Conservation (phyloP, 495 filamentous ascomycete species). For the Aspergillus leporis region DNA sequence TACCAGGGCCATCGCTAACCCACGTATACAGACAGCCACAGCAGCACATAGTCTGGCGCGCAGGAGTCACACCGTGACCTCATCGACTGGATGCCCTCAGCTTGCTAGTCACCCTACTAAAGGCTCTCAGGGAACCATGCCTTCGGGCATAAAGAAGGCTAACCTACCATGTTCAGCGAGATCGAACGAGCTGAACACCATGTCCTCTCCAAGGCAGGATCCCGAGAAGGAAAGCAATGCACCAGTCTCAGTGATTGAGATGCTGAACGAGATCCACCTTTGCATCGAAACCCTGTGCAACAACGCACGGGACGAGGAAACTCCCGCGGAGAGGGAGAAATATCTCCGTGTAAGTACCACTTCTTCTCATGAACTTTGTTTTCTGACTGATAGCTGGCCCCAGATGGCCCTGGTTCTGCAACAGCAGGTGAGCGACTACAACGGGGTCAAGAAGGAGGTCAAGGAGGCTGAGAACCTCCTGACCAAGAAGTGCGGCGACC, state of each 20-base stretch:
- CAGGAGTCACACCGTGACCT: conserved; percentile 10
- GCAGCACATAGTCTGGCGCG: conserved; percentile 7
- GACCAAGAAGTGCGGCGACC: conserved; percentile 12
- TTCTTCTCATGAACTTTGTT: not conserved
- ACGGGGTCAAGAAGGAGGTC: conserved; percentile 11
- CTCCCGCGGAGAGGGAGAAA: conserved; percentile 14
- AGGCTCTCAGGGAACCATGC: not conserved
- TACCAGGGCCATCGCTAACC: conserved; percentile 11
- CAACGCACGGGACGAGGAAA: conserved; percentile 11
- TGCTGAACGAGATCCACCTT: conserved; percentile 3
- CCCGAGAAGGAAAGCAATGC: not conserved
- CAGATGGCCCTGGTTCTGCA: conserved; percentile 22
- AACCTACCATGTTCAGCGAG: not conserved
- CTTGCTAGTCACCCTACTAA: not conserved
- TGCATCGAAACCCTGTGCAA: conserved; percentile 15
- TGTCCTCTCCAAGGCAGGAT: not conserved
- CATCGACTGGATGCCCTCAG: conserved; percentile 21
- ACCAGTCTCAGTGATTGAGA: not conserved
- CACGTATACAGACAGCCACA: not conserved
- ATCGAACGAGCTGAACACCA: not conserved
- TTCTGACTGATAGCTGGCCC: conserved; percentile 3
- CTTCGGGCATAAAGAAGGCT: not conserved
- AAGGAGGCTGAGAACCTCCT: conserved; percentile 12
- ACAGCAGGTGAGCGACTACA: conserved; percentile 18
- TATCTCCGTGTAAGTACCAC: conserved; percentile 20